A percentile compares a stretch with the other conserved stretches of the same genome.
phyloP scores from a whole-genome alignment of 148 eudicot genomes.

The Persicaria maculosa region DNA sequence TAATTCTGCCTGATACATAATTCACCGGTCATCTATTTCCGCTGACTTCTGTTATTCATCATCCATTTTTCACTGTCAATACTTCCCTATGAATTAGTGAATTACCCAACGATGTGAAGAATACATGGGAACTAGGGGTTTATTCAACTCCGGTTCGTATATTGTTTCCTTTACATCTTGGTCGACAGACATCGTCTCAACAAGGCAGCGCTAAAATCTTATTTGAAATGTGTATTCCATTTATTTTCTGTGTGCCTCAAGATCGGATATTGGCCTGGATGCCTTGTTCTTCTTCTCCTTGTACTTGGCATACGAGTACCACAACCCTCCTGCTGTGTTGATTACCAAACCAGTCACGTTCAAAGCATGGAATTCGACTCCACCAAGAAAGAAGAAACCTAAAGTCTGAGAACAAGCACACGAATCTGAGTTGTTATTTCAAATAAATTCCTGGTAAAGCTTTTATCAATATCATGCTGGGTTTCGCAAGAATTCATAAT shows the following conservation, averaged over 20 bases:
- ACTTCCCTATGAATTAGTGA: no score
- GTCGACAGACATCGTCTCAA: not conserved
- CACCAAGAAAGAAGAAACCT: conserved; percentile 84
- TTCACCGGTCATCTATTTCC: no score
- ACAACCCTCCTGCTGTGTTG: conserved; percentile 86
- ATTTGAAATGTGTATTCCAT: not conserved
- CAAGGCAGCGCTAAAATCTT: not conserved
- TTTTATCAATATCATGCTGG: not conserved
- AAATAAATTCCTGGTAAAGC: not conserved
- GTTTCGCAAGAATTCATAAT: not conserved
- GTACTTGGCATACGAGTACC: conserved; percentile 88
- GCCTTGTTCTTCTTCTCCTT: conserved; percentile 56
- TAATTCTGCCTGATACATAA: no score
- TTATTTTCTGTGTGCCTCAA: conserved; percentile 47
- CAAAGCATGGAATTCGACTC: conserved; percentile 81
- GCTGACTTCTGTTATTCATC: no score
- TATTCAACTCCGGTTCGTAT: not conserved
- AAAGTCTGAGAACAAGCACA: conserved; percentile 46
- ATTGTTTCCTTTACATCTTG: not conserved
- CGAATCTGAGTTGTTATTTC: conserved; percentile 4
- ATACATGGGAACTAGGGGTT: no score
- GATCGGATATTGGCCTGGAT: conserved; percentile 42
- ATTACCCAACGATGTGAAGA: no score
- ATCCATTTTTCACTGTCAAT: no score
- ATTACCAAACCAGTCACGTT: conserved; percentile 72